These are phyloP conservation scores for Fusarium praegraminearum DNA, from an alignment of 2,329 filamentous ascomycete genomes.

Conservation along the genomic window DNA sequence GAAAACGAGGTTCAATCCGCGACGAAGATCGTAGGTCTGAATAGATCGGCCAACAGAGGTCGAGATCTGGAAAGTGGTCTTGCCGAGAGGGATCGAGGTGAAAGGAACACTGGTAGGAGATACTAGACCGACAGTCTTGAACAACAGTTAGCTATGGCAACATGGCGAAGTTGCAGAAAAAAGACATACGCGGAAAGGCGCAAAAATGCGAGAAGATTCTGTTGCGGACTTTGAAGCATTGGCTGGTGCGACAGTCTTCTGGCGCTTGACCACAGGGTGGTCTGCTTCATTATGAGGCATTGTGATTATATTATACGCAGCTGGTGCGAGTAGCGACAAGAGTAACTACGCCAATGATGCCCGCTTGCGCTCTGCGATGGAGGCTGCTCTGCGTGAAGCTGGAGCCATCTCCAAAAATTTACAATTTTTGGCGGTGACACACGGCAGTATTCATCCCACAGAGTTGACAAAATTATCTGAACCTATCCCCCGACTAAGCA, in stretches of 20 bases:
- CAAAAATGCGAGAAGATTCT: conserved; percentile 83
- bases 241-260: conserved; percentile 64
- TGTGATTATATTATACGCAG: conserved; percentile 40
- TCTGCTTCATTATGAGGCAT: conserved; percentile 72
- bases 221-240: conserved; percentile 54
- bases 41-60: conserved; percentile 91
- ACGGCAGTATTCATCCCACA: conserved; percentile 23
- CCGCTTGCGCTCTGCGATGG: conserved; percentile 35
- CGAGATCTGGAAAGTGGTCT: conserved; percentile 96
- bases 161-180: background rate
- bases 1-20: conserved; percentile 92
- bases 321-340: conserved; percentile 4
- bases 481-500: background rate
- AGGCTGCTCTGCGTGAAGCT: conserved; percentile 38
- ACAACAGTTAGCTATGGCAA: conserved; percentile 7
- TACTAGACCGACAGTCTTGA: conserved; percentile 89
- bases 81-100: conserved; percentile 87
- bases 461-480: conserved; percentile 8
- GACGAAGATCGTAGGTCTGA: conserved; percentile 94
- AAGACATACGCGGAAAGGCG: conserved; percentile 83
- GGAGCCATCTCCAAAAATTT: conserved; percentile 44
- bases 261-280: conserved; percentile 78
- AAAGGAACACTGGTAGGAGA: conserved; percentile 93
- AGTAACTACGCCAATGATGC: conserved; percentile 25
- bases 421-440: conserved; percentile 51